Evolutionary conservation across 1,284 basidiomycete species (phyloP), one percentile per base, ranked within the genome.

Genomic region (Anthracocystis walkeri): DNA sequence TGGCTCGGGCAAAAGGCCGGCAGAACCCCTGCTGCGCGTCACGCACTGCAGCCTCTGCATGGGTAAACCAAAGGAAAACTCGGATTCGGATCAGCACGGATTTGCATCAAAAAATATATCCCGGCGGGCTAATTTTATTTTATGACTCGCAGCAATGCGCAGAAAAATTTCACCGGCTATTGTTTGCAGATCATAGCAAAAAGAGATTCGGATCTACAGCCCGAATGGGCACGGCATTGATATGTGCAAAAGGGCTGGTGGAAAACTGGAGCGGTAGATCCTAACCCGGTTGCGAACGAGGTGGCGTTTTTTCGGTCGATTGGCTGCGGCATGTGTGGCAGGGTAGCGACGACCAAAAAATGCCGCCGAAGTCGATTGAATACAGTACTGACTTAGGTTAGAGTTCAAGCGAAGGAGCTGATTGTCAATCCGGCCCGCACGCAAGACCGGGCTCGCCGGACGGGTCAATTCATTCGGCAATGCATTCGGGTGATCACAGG

Each of bases 381-480:
- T n/a, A n/a, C n/a, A n/a, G n/a, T n/a, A n/a, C n/a, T n/a, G n/a
- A n/a, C n/a, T n/a, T n/a, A n/a, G n/a, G n/a, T n/a, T n/a, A 29
- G 29, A 29, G 29, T 8, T 4, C 29, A 29, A 29, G 29, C 29
- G 29, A 29, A 29, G 8, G 29, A 29, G 8, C 10, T 11, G 12
- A 29, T 3, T 18, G 25, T 44, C 40, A n/a, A 1, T 49, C 52
- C 57, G 41, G 66, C 25, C 45, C 18, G 38, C 33, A 46, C 4
- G 4, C 2, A 7, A 38, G 31, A 40, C 61, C 67, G 67, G 53
- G 25, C 7, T 41, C 31, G 44, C 52, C 56, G 57, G 57, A 59
- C 66, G 60, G 66, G 61, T 23, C 58, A 70, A 70, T 60, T n/a
- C 46, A 8, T 5, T 21, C 27, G 52, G 40, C 23, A 55, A 46